Percentiles rank a stretch among this genome's conserved stretches.
Conservation (phyloP, 305 asterid genomes). For the Fraxinus sp. region DNA sequence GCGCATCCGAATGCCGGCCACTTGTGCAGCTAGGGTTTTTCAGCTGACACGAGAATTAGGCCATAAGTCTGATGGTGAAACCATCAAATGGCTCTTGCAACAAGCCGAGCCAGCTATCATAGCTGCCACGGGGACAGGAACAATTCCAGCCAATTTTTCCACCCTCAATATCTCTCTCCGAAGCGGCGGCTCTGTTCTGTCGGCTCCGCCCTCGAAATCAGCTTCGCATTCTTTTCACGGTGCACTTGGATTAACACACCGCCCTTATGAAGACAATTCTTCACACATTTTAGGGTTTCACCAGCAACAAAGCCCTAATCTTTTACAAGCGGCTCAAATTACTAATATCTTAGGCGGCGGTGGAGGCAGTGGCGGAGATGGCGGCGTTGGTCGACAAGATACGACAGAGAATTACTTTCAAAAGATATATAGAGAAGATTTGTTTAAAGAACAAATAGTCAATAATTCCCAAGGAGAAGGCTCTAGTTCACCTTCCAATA, state of each 20-base stretch:
- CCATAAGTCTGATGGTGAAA: conserved; percentile 42
- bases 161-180: conserved; percentile 61
- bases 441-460: conserved; percentile 56
- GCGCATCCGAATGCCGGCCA: conserved; percentile 41
- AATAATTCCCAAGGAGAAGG: conserved; percentile 42
- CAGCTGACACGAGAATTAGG: conserved; percentile 50
- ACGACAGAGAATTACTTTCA: conserved; percentile 49
- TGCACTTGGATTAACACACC: conserved; percentile 52
- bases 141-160: conserved; percentile 45
- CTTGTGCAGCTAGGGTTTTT: conserved; percentile 42
- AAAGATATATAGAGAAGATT: conserved; percentile 67
- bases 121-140: conserved; percentile 40
- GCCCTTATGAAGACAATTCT: conserved; percentile 49
- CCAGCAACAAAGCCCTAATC: conserved; percentile 34
- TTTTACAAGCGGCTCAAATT: conserved; percentile 42
- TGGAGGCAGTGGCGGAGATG: conserved; percentile 13
- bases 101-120: conserved; percentile 46
- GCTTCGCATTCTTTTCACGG: conserved; percentile 62
- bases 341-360: conserved; percentile 34
- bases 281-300: conserved; percentile 68
- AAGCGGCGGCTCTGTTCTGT: conserved; percentile 58
- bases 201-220: conserved; percentile 60
- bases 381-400: conserved; percentile 33
- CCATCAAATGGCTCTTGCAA: conserved; percentile 50
- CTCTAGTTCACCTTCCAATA: conserved; percentile 50